Evolutionary conservation across 805 yeast genomes (phyloP), one percentile per base, ranked within the genome.

Genomic region (Cephaloascus albidus): DNA sequence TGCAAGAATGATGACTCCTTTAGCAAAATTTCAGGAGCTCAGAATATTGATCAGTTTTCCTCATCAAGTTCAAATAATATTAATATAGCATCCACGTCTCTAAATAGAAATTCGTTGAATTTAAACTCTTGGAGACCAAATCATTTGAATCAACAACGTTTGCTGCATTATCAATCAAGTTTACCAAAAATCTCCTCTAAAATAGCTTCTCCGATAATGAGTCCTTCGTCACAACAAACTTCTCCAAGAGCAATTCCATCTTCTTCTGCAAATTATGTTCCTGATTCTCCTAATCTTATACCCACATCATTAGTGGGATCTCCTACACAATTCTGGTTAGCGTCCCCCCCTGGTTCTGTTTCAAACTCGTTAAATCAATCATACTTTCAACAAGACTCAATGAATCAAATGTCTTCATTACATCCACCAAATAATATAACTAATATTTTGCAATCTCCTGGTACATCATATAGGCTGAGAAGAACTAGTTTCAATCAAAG

Each of bases 271-370:
- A n/a, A 16, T 8, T n/a, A 16, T 3, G 50, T 56, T 10, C 79
- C 81, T 0, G 78, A 70, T 38, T 72, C 78, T 1, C 81, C 81
- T 0, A 61, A 62, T 39, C 55, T 76, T 38, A 68, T 60, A 35
- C 79, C 81, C 2, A 64, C 70, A 1, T 72, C 78, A 3, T 37
- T 74, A 14, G 70, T 72, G 2, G 77, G 75, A 4, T 72, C 78
- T 1, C 81, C 81, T 1, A 72, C 79, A 3, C 53, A 73, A 37
- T 73, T 75, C 44, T 69, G 74, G 66, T 54, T 76, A 35, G 61
- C 68, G n/a, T 64, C 72, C 17, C 80, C 80, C 1, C 79, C 80
- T 15, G 50, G 48, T 45, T 59, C 59, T 27, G 54, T 43, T 40
- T 54, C 47, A 19, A 53, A 45, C 40, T 53, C 57, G 15, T 34